These are phyloP conservation scores for Debaryomyces castellii DNA, from an alignment of 805 yeast genomes.

Conservation along the genomic window DNA sequence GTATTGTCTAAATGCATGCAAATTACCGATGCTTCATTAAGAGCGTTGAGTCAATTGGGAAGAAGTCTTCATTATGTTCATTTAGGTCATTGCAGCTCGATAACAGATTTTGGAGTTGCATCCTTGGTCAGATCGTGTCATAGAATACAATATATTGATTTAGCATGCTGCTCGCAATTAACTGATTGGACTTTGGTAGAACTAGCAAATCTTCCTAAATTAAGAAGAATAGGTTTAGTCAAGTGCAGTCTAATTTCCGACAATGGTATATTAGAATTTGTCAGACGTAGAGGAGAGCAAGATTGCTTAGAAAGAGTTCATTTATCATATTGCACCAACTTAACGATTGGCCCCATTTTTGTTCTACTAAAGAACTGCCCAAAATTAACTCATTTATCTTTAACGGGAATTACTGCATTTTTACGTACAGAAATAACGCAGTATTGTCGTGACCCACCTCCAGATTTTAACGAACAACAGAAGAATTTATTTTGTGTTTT, in stretches of 20 bases:
- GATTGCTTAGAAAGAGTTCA: slow-evolving; percentile 91
- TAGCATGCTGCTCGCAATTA: slow-evolving; percentile 89
- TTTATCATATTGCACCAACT: slow-evolving; percentile 82
- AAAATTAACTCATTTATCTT: slow-evolving; percentile 80
- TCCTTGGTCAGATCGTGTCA: slow-evolving; percentile 74
- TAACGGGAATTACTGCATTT: slow-evolving; percentile 92
- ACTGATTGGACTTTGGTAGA: slow-evolving; percentile 81
- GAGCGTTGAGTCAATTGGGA: slow-evolving; percentile 70
- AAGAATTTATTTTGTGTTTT: slow-evolving; percentile 87
- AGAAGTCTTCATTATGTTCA: slow-evolving; percentile 84
- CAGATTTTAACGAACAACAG: slow-evolving; percentile 86
- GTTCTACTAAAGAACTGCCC: slow-evolving; percentile 78
- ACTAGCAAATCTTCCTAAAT: slow-evolving; percentile 70
- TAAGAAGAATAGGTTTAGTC: slow-evolving; percentile 89
- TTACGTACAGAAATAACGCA: slow-evolving; percentile 79
- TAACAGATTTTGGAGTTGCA: slow-evolving; percentile 86
- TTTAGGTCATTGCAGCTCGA: slow-evolving; percentile 88
- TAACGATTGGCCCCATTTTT: slow-evolving; percentile 76
- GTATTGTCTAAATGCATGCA: slow-evolving; percentile 86
- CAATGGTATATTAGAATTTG: slow-evolving; percentile 70
- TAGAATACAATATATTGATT: slow-evolving; percentile 86
- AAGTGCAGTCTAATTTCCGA: slow-evolving; percentile 89
- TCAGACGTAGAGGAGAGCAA: slow-evolving; percentile 64
- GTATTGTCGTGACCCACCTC: slow-evolving; percentile 90
- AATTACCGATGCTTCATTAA: slow-evolving; percentile 78